Evolutionary conservation across 345 rosid genomes (phyloP), one percentile per base, ranked within the genome.

Genomic region (Gossypium bickii): DNA sequence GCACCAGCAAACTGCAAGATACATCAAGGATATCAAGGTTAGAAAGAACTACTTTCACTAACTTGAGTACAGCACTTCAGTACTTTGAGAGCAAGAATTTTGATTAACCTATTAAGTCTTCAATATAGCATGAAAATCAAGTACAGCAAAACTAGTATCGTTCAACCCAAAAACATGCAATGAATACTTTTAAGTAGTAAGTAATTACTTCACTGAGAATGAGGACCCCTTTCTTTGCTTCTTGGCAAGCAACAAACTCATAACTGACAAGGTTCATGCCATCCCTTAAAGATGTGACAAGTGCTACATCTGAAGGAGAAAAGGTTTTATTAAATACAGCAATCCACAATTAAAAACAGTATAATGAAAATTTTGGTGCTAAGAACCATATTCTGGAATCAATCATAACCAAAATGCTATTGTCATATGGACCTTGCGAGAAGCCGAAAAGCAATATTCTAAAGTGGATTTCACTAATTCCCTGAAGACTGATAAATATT

Each of bases 211-310:
- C 99, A 80, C 99, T 96, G 76, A 96, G 98, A 84, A 96, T 96
- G 71, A 96, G 97, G 82, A 96, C 99, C 25, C 99, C 99, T 79
- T 93, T 96, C 87, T 96, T 96, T 12, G 87, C 83, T 65, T 87
- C 98, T 86, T 96, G 99, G 86, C 99, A 96, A 60, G 99, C 97
- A 71, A 96, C 99, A 83, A 96, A 96, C 81, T 96, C 99, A 71
- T 93, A 96, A 78, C 98, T 95, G 74, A 95, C 99, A 79, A 95
- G 98, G 85, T 95, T 95, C 99, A 95, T 95, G 77, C 99, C 99
- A 80, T 95, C 99, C 86, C 99, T 88, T 86, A 95, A 76, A 77
- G 99, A 95, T 62, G 99, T 93, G 52, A 95, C 99, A 24, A 95
- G 97, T 68, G 98, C 94, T 69, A 95, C 92, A 88, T 95, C 99